Conservation (phyloP, 805 yeast genomes). For the Saturnispora quitensis region DNA sequence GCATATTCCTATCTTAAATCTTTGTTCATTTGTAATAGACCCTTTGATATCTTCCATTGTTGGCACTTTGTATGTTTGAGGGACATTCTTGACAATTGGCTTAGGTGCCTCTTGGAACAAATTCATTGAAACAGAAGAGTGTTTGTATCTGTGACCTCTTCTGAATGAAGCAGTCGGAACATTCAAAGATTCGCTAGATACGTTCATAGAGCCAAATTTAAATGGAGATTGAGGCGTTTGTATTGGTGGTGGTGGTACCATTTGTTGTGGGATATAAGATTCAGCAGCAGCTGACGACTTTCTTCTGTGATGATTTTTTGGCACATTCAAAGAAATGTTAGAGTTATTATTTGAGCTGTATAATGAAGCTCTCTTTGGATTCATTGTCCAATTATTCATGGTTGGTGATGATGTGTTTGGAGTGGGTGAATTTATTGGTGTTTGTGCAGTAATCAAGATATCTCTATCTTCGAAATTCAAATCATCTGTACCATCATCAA, state of each 20-base stretch:
- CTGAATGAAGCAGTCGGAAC: slow-evolving; percentile 55
- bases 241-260: slow-evolving; percentile 12
- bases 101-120: slow-evolving; percentile 87
- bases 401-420: slow-evolving; percentile 3
- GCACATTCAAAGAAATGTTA: slow-evolving; percentile 10
- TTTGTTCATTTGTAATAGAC: slow-evolving; percentile 52
- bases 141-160: slow-evolving; percentile 92
- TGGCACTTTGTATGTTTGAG: slow-evolving; percentile 67
- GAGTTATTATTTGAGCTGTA: slow-evolving; percentile 16
- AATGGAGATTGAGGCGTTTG: slow-evolving; percentile 39
- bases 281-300: slow-evolving; percentile 14
- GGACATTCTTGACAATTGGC: slow-evolving; percentile 52
- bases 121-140: slow-evolving; percentile 93
- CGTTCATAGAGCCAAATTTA: slow-evolving; percentile 49
- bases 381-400: slow-evolving; percentile 2
- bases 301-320: slow-evolving; percentile 11
- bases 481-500: background rate
- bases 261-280: slow-evolving; percentile 16
- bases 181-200: slow-evolving; percentile 19
- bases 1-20: slow-evolving; percentile 51
- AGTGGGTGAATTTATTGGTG: slow-evolving; percentile 10
- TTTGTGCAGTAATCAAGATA: background rate
- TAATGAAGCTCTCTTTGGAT: slow-evolving; percentile 10
- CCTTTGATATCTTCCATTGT: slow-evolving; percentile 50
- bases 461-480: background rate